Conservation (phyloP, 129 eudicot species). For the Artemisia argyi region DNA sequence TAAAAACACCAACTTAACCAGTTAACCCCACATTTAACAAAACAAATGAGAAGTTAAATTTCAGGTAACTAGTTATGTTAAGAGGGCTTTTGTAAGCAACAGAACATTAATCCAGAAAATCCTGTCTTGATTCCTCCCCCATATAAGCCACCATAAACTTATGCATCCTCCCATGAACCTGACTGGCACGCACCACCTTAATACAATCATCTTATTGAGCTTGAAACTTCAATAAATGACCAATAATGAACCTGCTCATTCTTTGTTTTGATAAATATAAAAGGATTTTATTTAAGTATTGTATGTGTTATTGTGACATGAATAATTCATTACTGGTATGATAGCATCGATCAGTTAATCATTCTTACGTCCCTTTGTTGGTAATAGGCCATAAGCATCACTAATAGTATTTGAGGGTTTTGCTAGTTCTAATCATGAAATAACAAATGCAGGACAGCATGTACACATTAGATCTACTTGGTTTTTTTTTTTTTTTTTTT, state of each 20-base stretch:
- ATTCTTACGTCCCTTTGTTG: too few relatives aligned
- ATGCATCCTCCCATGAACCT: neutral
- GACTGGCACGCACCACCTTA: too few relatives aligned
- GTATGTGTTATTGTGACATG: too few relatives aligned
- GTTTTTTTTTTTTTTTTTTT: neutral
- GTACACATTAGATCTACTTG: neutral
- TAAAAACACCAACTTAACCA: neutral
- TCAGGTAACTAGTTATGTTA: neutral
- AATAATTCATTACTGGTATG: too few relatives aligned
- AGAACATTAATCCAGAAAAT: neutral
- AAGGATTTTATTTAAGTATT: too few relatives aligned
- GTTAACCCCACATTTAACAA: neutral
- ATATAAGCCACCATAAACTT: neutral
- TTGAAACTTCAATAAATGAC: too few relatives aligned
- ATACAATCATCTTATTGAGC: too few relatives aligned
- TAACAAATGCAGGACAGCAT: conserved; percentile 2
- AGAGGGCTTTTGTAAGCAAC: neutral
- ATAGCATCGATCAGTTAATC: too few relatives aligned
- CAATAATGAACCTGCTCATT: too few relatives aligned
- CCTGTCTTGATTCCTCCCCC: neutral
- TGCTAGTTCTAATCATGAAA: neutral
- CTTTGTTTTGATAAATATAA: too few relatives aligned
- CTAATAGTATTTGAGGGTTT: neutral
- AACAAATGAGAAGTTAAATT: neutral
- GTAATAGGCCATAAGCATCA: too few relatives aligned